A percentile compares a stretch with the other conserved stretches of the same genome.
These are phyloP conservation scores for Besnoitia besnoiti DNA, from an alignment of 169 alveolate species.

Conservation along the genomic window DNA sequence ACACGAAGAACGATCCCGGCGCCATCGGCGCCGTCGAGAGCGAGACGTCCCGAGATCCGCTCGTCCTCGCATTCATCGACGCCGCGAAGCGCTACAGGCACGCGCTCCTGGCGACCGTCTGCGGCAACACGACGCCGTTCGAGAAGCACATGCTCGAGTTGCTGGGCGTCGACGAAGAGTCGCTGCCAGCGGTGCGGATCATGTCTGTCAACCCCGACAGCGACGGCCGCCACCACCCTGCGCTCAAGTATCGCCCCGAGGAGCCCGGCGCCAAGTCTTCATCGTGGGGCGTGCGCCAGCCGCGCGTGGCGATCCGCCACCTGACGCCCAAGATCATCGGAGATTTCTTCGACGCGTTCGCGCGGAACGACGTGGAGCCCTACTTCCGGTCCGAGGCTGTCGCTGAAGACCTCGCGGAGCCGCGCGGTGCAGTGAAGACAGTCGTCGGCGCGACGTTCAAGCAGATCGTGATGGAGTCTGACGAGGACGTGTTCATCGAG, in stretches of 20 bases:
- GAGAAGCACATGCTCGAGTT: slow-evolving; percentile 57
- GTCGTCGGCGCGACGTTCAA: slow-evolving; percentile 52
- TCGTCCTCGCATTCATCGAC: slow-evolving; percentile 43
- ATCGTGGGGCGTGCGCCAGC: background rate
- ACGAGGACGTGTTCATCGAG: slow-evolving; percentile 60
- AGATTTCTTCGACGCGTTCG: background rate
- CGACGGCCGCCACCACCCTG: slow-evolving; percentile 64
- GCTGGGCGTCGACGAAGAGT: slow-evolving; percentile 60
- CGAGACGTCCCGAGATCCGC: slow-evolving; percentile 25
- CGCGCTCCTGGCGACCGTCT: slow-evolving; percentile 47
- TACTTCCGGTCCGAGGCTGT: slow-evolving; percentile 65
- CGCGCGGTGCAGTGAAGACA: slow-evolving; percentile 51
- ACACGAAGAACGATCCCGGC: background rate
- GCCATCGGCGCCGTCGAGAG: slow-evolving; percentile 29
- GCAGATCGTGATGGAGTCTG: background rate
- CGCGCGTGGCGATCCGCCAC: background rate
- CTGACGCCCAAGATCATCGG: background rate
- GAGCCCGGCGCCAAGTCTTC: background rate
- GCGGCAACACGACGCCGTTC: slow-evolving; percentile 43
- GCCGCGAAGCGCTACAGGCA: slow-evolving; percentile 37
- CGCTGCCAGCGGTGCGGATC: slow-evolving; percentile 54
- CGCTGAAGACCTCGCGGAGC: slow-evolving; percentile 22
- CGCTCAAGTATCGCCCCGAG: slow-evolving; percentile 47
- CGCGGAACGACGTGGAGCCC: background rate
- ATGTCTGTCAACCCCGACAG: slow-evolving; percentile 45